A percentile compares a stretch with the other conserved stretches of the same genome.
Evolutionary conservation across 2,329 filamentous ascomycete genomes (phyloP).

Genomic region (Aspergillus luchuensis): DNA sequence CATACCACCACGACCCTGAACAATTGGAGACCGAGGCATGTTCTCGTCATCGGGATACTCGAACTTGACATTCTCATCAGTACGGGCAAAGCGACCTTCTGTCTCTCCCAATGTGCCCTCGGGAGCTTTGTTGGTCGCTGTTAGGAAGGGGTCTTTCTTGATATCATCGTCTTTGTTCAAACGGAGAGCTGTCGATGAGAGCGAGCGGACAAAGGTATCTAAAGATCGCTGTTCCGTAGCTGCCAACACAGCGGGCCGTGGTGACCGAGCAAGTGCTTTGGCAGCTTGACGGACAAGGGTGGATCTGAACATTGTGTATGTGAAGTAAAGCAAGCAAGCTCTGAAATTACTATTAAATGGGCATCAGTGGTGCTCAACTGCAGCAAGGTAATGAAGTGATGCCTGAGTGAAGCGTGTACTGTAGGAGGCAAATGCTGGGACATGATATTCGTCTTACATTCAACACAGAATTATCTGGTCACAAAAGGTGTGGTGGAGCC

Average conservation of each 20-base stretch:
- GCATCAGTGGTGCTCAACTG: background rate
- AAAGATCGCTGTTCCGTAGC: conserved; percentile 17
- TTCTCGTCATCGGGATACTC: conserved; percentile 76
- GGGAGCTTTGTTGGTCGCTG: conserved; percentile 36
- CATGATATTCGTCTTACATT: conserved; percentile 7
- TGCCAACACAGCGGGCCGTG: conserved; percentile 24
- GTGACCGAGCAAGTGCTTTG: conserved; percentile 24
- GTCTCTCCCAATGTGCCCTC: conserved; percentile 41
- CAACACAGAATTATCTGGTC: background rate
- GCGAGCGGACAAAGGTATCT: conserved; percentile 25
- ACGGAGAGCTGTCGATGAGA: conserved; percentile 35
- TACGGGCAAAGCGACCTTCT: conserved; percentile 74
- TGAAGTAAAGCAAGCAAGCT: background rate
- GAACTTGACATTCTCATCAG: conserved; percentile 74
- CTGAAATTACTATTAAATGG: background rate
- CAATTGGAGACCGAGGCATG: conserved; percentile 69
- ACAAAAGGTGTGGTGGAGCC: conserved; percentile 1
- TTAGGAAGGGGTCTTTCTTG: conserved; percentile 28
- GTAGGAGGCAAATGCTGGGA: background rate
- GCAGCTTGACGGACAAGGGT: conserved; percentile 29
- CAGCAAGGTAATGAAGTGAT: background rate
- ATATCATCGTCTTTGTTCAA: conserved; percentile 28
- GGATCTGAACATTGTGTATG: conserved; percentile 32
- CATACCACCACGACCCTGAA: conserved; percentile 74
- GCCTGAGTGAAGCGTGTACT: background rate